Evolutionary conservation across 225 moss, liverwort and hornwort genomes (phyloP), one percentile per base, ranked within the genome.

Genomic region (Marchantia paleacea): DNA sequence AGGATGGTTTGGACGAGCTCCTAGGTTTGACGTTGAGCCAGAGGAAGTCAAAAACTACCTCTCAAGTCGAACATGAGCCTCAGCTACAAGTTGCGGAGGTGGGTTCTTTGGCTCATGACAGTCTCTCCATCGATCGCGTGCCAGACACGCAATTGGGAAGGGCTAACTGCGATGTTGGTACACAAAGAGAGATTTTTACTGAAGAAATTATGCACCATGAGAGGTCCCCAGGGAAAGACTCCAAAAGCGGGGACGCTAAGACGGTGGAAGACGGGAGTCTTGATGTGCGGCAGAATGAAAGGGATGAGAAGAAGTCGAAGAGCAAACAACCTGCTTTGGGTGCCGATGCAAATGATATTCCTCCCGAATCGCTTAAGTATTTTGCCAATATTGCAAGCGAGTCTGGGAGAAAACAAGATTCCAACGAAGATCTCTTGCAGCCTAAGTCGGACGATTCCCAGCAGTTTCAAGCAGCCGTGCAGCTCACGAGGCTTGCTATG

Each of bases 1-100:
- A 90, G 83, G 87, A 90, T 90, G 94, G 93, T 31, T 85, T 95
- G 82, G 93, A 95, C 81, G 90, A 95, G 75, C 85, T 93, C 29
- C 83, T 92, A 87, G 92, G 87, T 78, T 89, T 95, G 81, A 90
- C 78, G 63, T 90, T 95, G 29, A 92, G 93, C 78, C 91, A 89
- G 67, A 90, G 86, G 63, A 93, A 88, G 82, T 26, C 70, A 22
- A 83, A 83, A 70, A 24, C 9, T 19, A 6, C n/a, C 69, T 47
- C 81, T 64, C 70, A 47, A 54, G 18, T 39, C 24, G 52, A 60
- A 57, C 78, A 70, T 47, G 82, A 80, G 58, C 18, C 50, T 74
- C 51, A 79, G 70, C 28, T 47, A 61, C 49, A 10, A 19, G 8
- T 28, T 65, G 78, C 73, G 11, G 69, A 57, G 58, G 47, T 11